These are phyloP conservation scores for Juglanconis sp. DNA, from an alignment of 2,329 filamentous ascomycete species.

Conservation along the genomic window DNA sequence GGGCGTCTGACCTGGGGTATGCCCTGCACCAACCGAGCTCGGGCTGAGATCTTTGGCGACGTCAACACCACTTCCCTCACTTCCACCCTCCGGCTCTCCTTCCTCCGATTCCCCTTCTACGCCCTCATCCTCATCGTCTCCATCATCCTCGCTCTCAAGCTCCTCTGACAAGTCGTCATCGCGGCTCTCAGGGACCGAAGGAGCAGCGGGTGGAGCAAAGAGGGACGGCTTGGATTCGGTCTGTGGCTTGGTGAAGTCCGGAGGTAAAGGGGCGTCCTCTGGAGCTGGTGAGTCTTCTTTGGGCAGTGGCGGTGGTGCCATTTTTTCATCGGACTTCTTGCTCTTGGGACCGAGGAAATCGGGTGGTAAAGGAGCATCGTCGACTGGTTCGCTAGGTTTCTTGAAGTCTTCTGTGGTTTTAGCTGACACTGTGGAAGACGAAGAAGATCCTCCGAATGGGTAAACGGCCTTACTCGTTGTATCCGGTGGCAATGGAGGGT, in stretches of 20 bases:
- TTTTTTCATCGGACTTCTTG: slow-evolving; percentile 18
- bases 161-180: slow-evolving; percentile 26
- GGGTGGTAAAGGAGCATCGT: slow-evolving; percentile 28
- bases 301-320: background rate
- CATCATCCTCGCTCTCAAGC: slow-evolving; percentile 27
- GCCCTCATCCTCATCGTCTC: slow-evolving; percentile 36
- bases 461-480: slow-evolving; percentile 52
- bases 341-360: slow-evolving; percentile 33
- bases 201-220: slow-evolving; percentile 25
- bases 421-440: slow-evolving; percentile 46
- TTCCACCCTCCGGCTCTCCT: slow-evolving; percentile 42
- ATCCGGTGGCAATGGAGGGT: slow-evolving; percentile 51
- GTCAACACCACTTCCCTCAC: slow-evolving; percentile 61
- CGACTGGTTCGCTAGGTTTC: slow-evolving; percentile 18
- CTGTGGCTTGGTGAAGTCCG: slow-evolving; percentile 21
- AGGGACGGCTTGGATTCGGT: slow-evolving; percentile 25
- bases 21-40: slow-evolving; percentile 39
- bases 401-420: slow-evolving; percentile 29
- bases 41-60: slow-evolving; percentile 63
- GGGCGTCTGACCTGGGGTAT: slow-evolving; percentile 52
- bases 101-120: slow-evolving; percentile 46
- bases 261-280: slow-evolving; percentile 26
- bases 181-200: slow-evolving; percentile 34
- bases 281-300: slow-evolving; percentile 14
- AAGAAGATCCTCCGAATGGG: slow-evolving; percentile 48